A percentile compares a stretch with the other conserved stretches of the same genome.
phyloP scores from a whole-genome alignment of 23 red algal species.

The Cyanidioschyzon merolae region DNA sequence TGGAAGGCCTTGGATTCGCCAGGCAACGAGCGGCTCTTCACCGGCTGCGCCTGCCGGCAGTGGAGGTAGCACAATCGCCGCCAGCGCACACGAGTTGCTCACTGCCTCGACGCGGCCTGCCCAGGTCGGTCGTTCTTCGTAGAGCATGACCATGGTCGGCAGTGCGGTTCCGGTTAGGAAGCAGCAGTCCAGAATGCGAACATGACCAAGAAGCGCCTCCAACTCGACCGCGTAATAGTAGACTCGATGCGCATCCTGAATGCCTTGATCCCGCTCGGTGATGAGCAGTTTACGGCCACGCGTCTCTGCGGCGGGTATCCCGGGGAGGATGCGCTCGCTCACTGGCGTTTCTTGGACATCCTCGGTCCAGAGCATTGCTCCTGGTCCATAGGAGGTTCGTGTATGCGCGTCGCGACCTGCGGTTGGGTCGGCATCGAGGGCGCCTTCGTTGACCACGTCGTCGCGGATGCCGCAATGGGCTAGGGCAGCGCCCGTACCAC shows the following conservation, averaged over 20 bases:
- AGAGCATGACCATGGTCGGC: constrained; percentile 49
- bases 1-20: constrained; percentile 44
- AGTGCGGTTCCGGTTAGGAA: constrained; percentile 2
- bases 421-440: background rate
- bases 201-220: background rate
- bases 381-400: background rate
- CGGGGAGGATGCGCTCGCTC: too few species aligned
- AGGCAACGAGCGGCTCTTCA: constrained; percentile 32
- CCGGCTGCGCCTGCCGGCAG: constrained; percentile 25
- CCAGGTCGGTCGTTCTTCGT: constrained; percentile 69
- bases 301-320: background rate
- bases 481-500: background rate
- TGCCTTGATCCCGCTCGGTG: background rate
- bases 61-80: constrained; percentile 32
- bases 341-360: too few species aligned
- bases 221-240: background rate
- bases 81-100: constrained; percentile 40
- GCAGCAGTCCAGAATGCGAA: background rate
- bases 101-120: constrained; percentile 53
- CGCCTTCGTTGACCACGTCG: background rate
- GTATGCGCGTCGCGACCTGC: background rate
- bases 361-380: too few species aligned
- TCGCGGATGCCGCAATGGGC: too few species aligned
- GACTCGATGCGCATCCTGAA: background rate
- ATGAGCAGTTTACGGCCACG: background rate